Base-by-base conservation (phyloP, 345 rosid genomes). In the Citrus sp. region DNA sequence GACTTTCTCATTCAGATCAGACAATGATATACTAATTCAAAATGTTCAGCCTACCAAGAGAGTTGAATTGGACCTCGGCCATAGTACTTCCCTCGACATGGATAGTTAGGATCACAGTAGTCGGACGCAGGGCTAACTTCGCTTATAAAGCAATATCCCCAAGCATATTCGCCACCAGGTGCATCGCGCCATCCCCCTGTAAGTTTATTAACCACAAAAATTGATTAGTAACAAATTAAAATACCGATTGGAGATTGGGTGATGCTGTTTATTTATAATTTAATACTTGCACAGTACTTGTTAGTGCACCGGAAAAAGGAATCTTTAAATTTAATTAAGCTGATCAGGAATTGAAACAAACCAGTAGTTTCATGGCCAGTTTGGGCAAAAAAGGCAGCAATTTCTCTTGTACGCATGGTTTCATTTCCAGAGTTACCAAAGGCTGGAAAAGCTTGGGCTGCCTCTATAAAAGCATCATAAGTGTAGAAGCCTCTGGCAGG, bases 31-130 rank as follows among this genome's bases (percentile, higher is more conserved):
- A 13, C 51, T 46, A 46, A 46, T 12, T 46, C 18, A 12, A 46
- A 46, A 46, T 46, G 1, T 16, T 46, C 51, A 46, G 21, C 69
- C 76, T 70, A 83, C 90, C 92, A 85, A 2, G 93, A 2, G 7
- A 92, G 85, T 67, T 90, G 92, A 74, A 92, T 87, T 4, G 96
- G 96, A 61, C 96, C 96, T 46, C 93, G 81, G 77, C 94, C 97
- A 56, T 83, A 92, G 77, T 90, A 90, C 14, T 87, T 79, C 80
- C 80, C 77, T 16, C 12, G 88, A 77, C 94, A 90, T 25, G 92
- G 90, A 75, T 84, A 87, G 0, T 49, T 63, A 63, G 82, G 32
- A 27, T 80, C 54, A 0, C 93, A 91, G 71, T 91, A 84, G 49
- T 79, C 4, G 40, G 77, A 56, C 32, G 82, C 60, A 32, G 89